Evolutionary conservation across 306 rosid species (phyloP).

Genomic region (Vigna mungo): DNA sequence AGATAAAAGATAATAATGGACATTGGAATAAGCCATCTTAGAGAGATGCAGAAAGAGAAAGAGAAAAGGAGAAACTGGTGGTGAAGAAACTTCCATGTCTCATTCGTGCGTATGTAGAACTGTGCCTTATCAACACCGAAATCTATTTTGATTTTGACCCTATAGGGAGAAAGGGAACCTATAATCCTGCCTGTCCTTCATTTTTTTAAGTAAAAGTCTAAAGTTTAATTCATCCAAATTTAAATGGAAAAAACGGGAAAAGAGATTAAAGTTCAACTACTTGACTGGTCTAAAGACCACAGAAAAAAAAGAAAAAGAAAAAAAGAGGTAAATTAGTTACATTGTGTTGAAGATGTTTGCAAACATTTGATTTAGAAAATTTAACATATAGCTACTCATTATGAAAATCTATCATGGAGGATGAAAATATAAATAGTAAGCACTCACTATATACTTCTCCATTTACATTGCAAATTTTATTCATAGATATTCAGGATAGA

Average conservation of each 20-base stretch:
- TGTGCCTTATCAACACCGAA: not conserved
- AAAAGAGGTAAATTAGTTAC: conserved; percentile 16
- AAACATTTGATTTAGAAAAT: too few relatives aligned
- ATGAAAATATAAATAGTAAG: too few relatives aligned
- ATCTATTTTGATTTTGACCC: conserved; percentile 20
- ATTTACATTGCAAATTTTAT: too few relatives aligned
- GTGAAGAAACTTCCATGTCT: conserved; percentile 45
- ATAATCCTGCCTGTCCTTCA: conserved; percentile 36
- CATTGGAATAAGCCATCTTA: conserved; percentile 1
- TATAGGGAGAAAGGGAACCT: conserved; percentile 5
- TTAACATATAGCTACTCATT: too few relatives aligned
- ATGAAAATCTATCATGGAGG: too few relatives aligned
- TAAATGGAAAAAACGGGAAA: too few relatives aligned
- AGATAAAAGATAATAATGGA: conserved; percentile 9
- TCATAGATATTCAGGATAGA: too few relatives aligned
- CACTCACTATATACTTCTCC: too few relatives aligned
- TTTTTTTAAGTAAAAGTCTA: conserved; percentile 58
- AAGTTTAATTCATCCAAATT: conserved; percentile 32
- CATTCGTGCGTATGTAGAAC: not conserved
- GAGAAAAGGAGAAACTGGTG: conserved; percentile 22
- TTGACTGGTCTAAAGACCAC: conserved; percentile 46
- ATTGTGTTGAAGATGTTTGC: not conserved
- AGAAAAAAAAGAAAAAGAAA: conserved; percentile 12
- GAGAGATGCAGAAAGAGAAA: not conserved
- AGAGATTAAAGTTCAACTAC: conserved; percentile 4